Conservation (phyloP, 768 basidiomycete genomes). For the Mycena maculata region DNA sequence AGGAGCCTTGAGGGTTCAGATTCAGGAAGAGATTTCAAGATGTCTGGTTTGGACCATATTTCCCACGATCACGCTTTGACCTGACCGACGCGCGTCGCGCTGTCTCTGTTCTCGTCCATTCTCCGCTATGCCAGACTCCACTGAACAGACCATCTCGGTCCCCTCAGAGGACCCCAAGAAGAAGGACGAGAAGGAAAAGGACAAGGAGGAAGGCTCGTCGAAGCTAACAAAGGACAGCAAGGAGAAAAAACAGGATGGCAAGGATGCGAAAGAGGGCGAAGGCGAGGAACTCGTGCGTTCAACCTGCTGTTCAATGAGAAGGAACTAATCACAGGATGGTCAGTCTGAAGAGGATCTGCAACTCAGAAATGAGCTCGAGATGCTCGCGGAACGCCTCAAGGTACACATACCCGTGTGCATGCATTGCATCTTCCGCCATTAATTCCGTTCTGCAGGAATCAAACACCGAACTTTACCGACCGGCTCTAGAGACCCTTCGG, state of each 20-base stretch:
- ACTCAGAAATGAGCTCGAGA: slow-evolving; percentile 93
- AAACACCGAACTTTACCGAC: slow-evolving; percentile 84
- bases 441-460: slow-evolving; percentile 73
- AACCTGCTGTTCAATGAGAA: slow-evolving; percentile 1
- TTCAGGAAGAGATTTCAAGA: no score
- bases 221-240: slow-evolving; percentile 66
- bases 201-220: slow-evolving; percentile 68
- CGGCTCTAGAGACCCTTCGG: slow-evolving; percentile 93
- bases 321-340: slow-evolving; percentile 20
- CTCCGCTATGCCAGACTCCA: slow-evolving; percentile 42
- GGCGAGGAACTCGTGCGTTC: slow-evolving; percentile 83
- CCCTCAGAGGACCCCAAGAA: slow-evolving; percentile 81
- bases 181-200: slow-evolving; percentile 64
- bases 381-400: slow-evolving; percentile 94
- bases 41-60: no score
- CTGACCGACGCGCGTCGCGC: slow-evolving; percentile 74
- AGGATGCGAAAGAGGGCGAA: slow-evolving; percentile 68
- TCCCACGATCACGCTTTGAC: no score
- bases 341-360: slow-evolving; percentile 97
- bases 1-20: no score
- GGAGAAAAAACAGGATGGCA: slow-evolving; percentile 60
- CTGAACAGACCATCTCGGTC: slow-evolving; percentile 71
- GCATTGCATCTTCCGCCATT: slow-evolving; percentile 24
- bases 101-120: slow-evolving; percentile 21
- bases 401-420: slow-evolving; percentile 55